Conservation (phyloP, 768 basidiomycete genomes). For the Gloeophyllum trabeum region DNA sequence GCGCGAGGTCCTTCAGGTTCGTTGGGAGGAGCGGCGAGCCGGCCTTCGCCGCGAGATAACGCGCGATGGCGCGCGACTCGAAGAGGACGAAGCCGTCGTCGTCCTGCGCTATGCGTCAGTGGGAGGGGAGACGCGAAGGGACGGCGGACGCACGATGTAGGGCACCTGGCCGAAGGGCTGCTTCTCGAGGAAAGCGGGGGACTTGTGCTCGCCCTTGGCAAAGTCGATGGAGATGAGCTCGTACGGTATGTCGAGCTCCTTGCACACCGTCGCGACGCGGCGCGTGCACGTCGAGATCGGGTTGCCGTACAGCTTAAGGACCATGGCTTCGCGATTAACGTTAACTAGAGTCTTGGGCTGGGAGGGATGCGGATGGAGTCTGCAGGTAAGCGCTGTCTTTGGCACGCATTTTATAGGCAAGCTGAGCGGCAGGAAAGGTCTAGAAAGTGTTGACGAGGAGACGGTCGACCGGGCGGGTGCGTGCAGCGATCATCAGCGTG, state of each 20-base stretch:
- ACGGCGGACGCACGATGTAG: conserved; percentile 27
- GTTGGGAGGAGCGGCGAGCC: conserved; percentile 30
- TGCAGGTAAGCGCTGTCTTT: too few relatives aligned
- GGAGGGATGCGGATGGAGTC: too few relatives aligned
- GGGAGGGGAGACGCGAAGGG: not conserved
- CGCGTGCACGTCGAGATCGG: conserved; percentile 34
- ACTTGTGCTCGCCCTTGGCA: conserved; percentile 32
- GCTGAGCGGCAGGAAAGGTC: too few relatives aligned
- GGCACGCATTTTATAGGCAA: too few relatives aligned
- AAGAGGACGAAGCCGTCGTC: conserved; percentile 56
- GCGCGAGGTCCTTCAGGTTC: conserved; percentile 17
- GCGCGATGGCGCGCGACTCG: conserved; percentile 49
- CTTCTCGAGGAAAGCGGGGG: conserved; percentile 24
- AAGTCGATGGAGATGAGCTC: conserved; percentile 35
- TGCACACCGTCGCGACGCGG: conserved; percentile 36
- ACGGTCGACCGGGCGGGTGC: too few relatives aligned
- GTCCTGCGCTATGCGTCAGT: conserved; percentile 10
- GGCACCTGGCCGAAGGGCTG: conserved; percentile 64
- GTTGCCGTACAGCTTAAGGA: conserved; percentile 23
- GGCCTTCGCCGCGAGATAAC: conserved; percentile 49
- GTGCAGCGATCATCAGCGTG: too few relatives aligned
- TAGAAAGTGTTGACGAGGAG: too few relatives aligned
- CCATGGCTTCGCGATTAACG: conserved; percentile 20
- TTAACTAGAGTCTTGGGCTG: too few relatives aligned
- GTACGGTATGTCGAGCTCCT: conserved; percentile 48